A percentile compares a stretch with the other conserved stretches of the same genome.
Conservation (phyloP, 805 yeast species). For the Yamadazyma kitorensis region DNA sequence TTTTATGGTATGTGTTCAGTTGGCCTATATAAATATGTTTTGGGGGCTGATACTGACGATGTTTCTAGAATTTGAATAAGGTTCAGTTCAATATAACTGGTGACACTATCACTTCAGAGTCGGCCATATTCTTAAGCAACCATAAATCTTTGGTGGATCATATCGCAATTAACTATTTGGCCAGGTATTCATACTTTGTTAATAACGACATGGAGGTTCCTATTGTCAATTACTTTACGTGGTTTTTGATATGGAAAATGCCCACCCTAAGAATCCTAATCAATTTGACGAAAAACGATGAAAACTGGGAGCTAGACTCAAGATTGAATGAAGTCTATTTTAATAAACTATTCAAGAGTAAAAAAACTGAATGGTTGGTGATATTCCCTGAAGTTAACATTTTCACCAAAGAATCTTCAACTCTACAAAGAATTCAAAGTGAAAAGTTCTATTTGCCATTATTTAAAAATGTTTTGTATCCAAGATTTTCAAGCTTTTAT, state of each 20-base stretch:
- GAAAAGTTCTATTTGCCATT: conserved; percentile 59
- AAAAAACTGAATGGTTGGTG: conserved; percentile 58
- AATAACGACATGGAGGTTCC: conserved; percentile 26
- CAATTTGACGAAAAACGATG: conserved; percentile 57
- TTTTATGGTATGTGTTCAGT: conserved; percentile 25
- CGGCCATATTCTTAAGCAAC: conserved; percentile 48
- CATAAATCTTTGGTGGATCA: conserved; percentile 72
- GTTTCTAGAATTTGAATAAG: conserved; percentile 29
- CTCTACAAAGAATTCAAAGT: conserved; percentile 53
- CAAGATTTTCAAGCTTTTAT: conserved; percentile 62
- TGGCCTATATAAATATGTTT: conserved; percentile 9
- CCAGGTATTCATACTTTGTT: conserved; percentile 23
- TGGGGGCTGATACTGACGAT: background rate
- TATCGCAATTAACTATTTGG: conserved; percentile 46
- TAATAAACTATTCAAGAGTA: conserved; percentile 31
- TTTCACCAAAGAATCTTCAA: conserved; percentile 46
- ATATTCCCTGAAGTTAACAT: conserved; percentile 86
- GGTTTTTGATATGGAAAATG: conserved; percentile 64
- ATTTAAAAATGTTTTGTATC: conserved; percentile 65
- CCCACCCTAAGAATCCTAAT: conserved; percentile 52
- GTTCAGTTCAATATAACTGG: conserved; percentile 42
- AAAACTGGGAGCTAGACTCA: conserved; percentile 61
- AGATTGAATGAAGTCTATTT: conserved; percentile 35
- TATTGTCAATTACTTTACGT: conserved; percentile 57
- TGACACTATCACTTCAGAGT: conserved; percentile 33